Evolutionary conservation across 139 green algal species (phyloP), one percentile per base, ranked within the genome.

Genomic region (Closterium sp.): DNA sequence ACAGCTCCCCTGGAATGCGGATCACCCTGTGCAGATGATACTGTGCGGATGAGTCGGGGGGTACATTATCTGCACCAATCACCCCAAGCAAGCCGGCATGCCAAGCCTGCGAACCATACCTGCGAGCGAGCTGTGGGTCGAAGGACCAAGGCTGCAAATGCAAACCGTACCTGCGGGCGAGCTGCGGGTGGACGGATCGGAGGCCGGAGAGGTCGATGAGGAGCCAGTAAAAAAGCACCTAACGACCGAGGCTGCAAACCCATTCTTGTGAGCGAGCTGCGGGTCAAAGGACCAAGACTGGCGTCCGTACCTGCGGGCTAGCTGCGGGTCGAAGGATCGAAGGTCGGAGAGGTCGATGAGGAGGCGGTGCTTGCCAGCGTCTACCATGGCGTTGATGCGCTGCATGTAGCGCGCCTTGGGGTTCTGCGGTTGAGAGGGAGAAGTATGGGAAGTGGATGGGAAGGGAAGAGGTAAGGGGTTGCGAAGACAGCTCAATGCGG

Each of bases 271-370:
- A 4, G 21, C 30, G 19, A 33, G 30, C 19, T 34, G 19, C 83
- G 30, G 30, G 64, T 83, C 12, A 83, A 83, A 10, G 64, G 31
- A 23, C 16, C 84, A 38, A 31, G 32, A 9, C 87, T 35, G 33
- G 10, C 86, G 10, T 25, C 28, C 30, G 8, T 87, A 93, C 91
- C 91, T 93, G 32, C 91, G 66, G 4, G 92, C 55, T 28, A 99
- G 95, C 4, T 94, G 89, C 33, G 93, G 90, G 83, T 98, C 96
- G 92, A 95, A 98, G 89, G 97, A 94, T 25, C 95, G 94, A 32
- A 99, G 90, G 92, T 99, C 95, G 93, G 36, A 36, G 25, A 93
- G 34, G 85, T 96, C 94, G 3, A 98, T 93, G 33, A 97, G 88
- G 2, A 98, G 90, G 10, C 95, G 96, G 86, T 34, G 34, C 81